phyloP scores from a whole-genome alignment of 2,329 filamentous ascomycete species.

The Colletotrichum sp. region DNA sequence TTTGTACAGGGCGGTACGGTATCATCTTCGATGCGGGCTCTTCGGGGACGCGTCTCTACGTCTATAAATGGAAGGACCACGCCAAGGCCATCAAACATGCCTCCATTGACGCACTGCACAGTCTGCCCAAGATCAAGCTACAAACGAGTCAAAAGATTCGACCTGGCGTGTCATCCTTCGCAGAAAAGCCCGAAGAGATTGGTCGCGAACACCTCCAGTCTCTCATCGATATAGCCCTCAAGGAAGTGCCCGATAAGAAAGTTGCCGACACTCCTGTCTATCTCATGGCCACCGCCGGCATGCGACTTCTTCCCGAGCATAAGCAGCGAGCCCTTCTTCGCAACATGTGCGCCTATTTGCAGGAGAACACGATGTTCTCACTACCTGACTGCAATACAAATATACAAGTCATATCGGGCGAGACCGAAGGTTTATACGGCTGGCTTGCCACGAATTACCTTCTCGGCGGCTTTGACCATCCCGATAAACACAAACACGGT shows the following conservation, averaged over 20 bases:
- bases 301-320: slow-evolving; percentile 79
- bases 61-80: slow-evolving; percentile 92
- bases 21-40: slow-evolving; percentile 98
- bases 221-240: slow-evolving; percentile 82
- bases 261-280: slow-evolving; percentile 89
- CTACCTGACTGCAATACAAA: slow-evolving; percentile 90
- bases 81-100: slow-evolving; percentile 60
- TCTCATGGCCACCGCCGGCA: slow-evolving; percentile 92
- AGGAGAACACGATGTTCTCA: slow-evolving; percentile 77
- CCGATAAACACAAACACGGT: slow-evolving; percentile 77
- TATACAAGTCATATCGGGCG: slow-evolving; percentile 92
- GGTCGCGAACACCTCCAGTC: slow-evolving; percentile 82
- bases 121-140: slow-evolving; percentile 80
- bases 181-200: slow-evolving; percentile 75
- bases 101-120: slow-evolving; percentile 63
- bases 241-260: slow-evolving; percentile 77
- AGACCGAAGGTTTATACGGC: slow-evolving; percentile 94
- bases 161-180: slow-evolving; percentile 91
- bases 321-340: slow-evolving; percentile 77
- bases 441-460: slow-evolving; percentile 98
- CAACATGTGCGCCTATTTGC: slow-evolving; percentile 84
- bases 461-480: slow-evolving; percentile 85
- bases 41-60: slow-evolving; percentile 92
- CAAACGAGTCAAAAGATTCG: slow-evolving; percentile 93
- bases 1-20: slow-evolving; percentile 72